Base-by-base conservation (phyloP, 2,329 filamentous ascomycete species). In the Aspergillus aculeatinus region DNA sequence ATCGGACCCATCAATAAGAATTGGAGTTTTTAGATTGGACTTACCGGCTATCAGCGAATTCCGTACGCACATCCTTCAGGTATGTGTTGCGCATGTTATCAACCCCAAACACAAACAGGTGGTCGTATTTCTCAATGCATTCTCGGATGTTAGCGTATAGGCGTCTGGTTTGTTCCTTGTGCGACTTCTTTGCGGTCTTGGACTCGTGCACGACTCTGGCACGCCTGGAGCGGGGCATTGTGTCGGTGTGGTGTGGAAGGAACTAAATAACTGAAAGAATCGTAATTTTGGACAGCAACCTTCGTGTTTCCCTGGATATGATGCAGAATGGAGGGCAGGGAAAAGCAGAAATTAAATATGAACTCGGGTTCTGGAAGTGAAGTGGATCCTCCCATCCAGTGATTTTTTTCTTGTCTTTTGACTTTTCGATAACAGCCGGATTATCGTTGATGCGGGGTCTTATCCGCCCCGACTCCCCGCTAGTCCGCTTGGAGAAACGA, bases 51-150 rank as follows among this genome's bases (percentile, higher is more conserved):
- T 97, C 92, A 53, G 83, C 83, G 69, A 97, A 88, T 71, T 96
- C 89, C 67, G 87, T 85, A 68, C 94, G 88, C 68, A 98, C 91
- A 71, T 92, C 87, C 81, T 97, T 96, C 72, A 98, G 82, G 78
- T 96, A 93, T 69, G 89, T 96, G 82, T 99, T 99, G 76, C 95
- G 92, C 92, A 96, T 96, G 82, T 98, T 97, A 75, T 96, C 91
- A 68, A 99, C 89, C 72, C 86, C 85, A 77, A 99, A 96, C 74
- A 97, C 91, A 80, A 96, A 96, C 80, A 94, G 90, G 83, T 94
- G 87, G 78, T 92, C 86, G 83, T 94, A 96, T 72, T 91, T 82
- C 74, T 92, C 89, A 62, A 96, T 84, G 72, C 88, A 88, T 75
- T 93, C 89, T 77, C 92, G 92, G 66, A 99, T 89, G 77, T 91